Evolutionary conservation across 192 early-diverging fungal genomes (phyloP).

Genomic region (Coemansia sp.): DNA sequence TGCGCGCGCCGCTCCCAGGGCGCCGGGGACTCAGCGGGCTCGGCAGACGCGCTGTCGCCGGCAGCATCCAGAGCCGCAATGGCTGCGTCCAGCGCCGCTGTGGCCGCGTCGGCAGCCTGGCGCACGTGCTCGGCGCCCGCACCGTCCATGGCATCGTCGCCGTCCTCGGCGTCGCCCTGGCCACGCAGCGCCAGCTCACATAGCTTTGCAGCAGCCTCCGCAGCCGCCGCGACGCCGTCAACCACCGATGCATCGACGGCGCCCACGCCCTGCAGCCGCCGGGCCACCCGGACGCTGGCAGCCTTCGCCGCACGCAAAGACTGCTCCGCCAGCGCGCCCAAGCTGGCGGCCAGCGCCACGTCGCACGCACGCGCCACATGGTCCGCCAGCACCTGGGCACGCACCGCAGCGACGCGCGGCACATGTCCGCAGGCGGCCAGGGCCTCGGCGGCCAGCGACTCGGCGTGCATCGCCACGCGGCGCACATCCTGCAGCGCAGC

Average conservation of each 20-base stretch:
- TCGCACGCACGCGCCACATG: constrained; percentile 67
- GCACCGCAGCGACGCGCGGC: constrained; percentile 39
- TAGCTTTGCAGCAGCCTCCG: constrained; percentile 28
- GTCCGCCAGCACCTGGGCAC: constrained; percentile 52
- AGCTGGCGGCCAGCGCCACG: constrained; percentile 59
- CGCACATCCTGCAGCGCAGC: constrained; percentile 69
- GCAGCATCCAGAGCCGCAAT: constrained; percentile 25
- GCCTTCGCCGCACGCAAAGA: too few relatives aligned
- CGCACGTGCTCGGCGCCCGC: constrained; percentile 17
- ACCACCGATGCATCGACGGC: constrained; percentile 28
- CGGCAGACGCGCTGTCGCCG: constrained; percentile 3
- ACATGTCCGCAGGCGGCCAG: too few relatives aligned
- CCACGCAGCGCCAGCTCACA: too few relatives aligned
- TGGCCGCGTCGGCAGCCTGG: not conserved
- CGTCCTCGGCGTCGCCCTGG: constrained; percentile 16
- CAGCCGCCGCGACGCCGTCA: constrained; percentile 22
- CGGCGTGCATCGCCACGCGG: constrained; percentile 63
- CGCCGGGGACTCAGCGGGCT: constrained; percentile 38
- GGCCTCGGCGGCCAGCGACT: constrained; percentile 59
- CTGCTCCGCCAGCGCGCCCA: too few relatives aligned
- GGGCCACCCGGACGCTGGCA: not conserved
- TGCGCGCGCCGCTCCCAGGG: constrained; percentile 83
- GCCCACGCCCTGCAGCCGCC: constrained; percentile 41
- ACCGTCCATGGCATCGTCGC: constrained; percentile 20
- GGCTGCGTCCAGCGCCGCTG: constrained; percentile 15